These are phyloP conservation scores for Trichoderma erinaceum DNA, from an alignment of 495 filamentous ascomycete genomes.

Conservation along the genomic window DNA sequence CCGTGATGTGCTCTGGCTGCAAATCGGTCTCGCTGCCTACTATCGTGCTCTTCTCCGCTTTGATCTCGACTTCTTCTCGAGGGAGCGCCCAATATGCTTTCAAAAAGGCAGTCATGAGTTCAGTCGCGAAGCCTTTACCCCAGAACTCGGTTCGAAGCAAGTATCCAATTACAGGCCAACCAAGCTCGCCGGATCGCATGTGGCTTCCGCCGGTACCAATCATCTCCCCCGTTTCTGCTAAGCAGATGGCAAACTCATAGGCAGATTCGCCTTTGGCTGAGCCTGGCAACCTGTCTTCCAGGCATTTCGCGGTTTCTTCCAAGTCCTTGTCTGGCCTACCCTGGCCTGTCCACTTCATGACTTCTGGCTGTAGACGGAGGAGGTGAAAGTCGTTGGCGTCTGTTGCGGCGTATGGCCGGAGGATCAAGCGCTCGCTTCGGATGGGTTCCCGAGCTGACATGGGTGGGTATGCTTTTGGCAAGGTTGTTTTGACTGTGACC, in stretches of 20 bases:
- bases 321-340: constrained; percentile 32
- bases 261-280: constrained; percentile 21
- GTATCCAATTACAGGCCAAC: constrained; percentile 47
- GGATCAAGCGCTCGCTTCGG: constrained; percentile 37
- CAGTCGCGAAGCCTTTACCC: constrained; percentile 41
- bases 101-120: constrained; percentile 39
- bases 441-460: constrained; percentile 27
- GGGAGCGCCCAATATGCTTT: constrained; percentile 33
- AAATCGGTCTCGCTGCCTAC: constrained; percentile 14
- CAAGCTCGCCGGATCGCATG: constrained; percentile 19
- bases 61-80: constrained; percentile 29
- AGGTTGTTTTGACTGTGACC: constrained; percentile 30
- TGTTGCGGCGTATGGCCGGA: constrained; percentile 33
- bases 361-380: constrained; percentile 44
- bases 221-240: constrained; percentile 29
- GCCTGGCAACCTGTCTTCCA: constrained; percentile 30
- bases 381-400: constrained; percentile 34
- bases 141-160: constrained; percentile 39
- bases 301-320: constrained; percentile 26
- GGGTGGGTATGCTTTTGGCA: constrained; percentile 31
- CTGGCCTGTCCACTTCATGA: constrained; percentile 41
- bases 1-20: constrained; percentile 31
- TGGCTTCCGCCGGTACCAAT: constrained; percentile 37
- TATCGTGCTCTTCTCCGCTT: constrained; percentile 19
- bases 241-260: constrained; percentile 39